These are phyloP conservation scores for Lentinus brumalis DNA, from an alignment of 768 basidiomycete species.

Conservation along the genomic window DNA sequence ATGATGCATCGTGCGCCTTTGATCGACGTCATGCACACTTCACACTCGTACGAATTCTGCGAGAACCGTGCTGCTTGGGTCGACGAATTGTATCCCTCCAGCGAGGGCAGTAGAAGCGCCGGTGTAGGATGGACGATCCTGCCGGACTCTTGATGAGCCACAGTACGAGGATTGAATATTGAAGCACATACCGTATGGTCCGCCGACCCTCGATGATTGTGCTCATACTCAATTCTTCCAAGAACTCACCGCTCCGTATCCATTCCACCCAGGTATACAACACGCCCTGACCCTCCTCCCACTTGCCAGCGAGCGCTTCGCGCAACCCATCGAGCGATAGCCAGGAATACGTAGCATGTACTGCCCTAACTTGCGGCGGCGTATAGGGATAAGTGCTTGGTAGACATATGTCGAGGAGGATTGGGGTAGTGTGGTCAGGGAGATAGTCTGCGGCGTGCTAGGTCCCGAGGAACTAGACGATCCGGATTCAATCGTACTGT, in stretches of 20 bases:
- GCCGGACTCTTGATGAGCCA: neutral
- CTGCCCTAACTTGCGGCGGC: constrained; percentile 56
- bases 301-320: constrained; percentile 50
- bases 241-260: constrained; percentile 67
- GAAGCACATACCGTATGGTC: constrained; percentile 40
- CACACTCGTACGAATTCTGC: constrained; percentile 65
- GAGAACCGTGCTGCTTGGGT: constrained; percentile 58
- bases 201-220: constrained; percentile 29
- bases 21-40: constrained; percentile 71
- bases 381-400: constrained; percentile 48
- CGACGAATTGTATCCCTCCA: constrained; percentile 51
- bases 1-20: constrained; percentile 78
- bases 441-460: constrained; percentile 24
- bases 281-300: constrained; percentile 61
- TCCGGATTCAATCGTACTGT: constrained; percentile 17
- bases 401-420: constrained; percentile 58
- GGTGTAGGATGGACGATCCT: constrained; percentile 65
- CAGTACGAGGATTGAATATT: neutral
- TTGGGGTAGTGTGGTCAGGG: constrained; percentile 61
- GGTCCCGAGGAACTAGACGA: constrained; percentile 8
- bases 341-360: constrained; percentile 65
- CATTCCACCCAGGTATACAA: constrained; percentile 75
- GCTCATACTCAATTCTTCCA: constrained; percentile 47
- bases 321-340: constrained; percentile 45
- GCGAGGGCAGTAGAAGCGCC: constrained; percentile 47